phyloP scores from a whole-genome alignment of 169 alveolate genomes.

The Neospora caninum region DNA sequence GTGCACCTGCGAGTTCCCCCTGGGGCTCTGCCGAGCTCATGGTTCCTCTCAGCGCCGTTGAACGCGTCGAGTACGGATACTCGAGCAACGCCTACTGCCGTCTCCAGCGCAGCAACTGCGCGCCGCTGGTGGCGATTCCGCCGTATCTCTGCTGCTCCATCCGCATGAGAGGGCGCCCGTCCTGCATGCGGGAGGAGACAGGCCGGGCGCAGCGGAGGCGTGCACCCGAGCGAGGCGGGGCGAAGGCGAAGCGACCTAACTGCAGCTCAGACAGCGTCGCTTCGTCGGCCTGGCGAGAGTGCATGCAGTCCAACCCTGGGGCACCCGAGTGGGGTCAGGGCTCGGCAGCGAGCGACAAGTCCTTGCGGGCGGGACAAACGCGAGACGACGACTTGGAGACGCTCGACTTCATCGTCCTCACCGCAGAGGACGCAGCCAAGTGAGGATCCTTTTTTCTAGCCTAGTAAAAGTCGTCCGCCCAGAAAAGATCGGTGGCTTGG shows the following conservation, averaged over 20 bases:
- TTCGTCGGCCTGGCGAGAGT: too few relatives aligned
- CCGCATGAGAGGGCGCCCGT: neutral
- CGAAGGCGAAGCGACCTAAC: neutral
- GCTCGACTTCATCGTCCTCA: constrained; percentile 1
- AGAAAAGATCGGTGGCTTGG: too few relatives aligned
- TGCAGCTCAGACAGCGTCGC: too few relatives aligned
- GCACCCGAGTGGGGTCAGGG: too few relatives aligned
- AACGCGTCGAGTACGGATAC: constrained; percentile 34
- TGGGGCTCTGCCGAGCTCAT: neutral
- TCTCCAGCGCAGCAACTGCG: constrained; percentile 1
- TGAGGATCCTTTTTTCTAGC: too few relatives aligned
- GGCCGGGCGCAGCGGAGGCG: neutral
- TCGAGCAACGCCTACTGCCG: constrained; percentile 15
- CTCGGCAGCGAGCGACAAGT: too few relatives aligned
- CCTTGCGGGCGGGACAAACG: too few relatives aligned
- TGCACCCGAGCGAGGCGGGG: neutral
- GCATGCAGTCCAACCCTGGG: too few relatives aligned
- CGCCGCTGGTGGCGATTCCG: constrained; percentile 1
- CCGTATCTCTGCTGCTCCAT: constrained; percentile 30
- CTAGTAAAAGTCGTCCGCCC: too few relatives aligned
- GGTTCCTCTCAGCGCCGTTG: neutral
- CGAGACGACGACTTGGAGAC: neutral
- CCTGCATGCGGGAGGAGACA: neutral
- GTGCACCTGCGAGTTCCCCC: neutral
- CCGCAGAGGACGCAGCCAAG: constrained; percentile 1